phyloP scores from a whole-genome alignment of 768 basidiomycete species.

The Crepidotus variabilis region DNA sequence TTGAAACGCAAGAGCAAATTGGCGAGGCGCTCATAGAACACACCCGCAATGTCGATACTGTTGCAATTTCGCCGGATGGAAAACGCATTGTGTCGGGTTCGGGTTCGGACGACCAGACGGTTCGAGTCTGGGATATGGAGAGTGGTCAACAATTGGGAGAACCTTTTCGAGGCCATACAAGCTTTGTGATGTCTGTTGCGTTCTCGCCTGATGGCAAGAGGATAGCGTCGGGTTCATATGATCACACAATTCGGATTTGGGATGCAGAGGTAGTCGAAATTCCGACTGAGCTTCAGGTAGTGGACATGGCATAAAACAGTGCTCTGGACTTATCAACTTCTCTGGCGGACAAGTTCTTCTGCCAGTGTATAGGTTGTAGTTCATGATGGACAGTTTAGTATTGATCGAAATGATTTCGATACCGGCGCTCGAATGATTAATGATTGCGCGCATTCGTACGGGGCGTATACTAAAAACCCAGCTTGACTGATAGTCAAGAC shows the following conservation, averaged over 20 bases:
- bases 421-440: no score
- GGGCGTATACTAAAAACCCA: no score
- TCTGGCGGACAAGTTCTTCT: no score
- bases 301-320: no score
- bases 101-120: constrained; percentile 8
- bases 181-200: constrained; percentile 5
- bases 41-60: neutral
- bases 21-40: constrained; percentile 1
- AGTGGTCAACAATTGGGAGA: constrained; percentile 4
- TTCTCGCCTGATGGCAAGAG: constrained; percentile 7
- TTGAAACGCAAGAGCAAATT: neutral
- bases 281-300: neutral
- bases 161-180: constrained; percentile 4
- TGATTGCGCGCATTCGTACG: no score
- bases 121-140: constrained; percentile 11
- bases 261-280: neutral
- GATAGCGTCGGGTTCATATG: constrained; percentile 10
- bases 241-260: constrained; percentile 10
- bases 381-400: no score
- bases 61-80: constrained; percentile 9
- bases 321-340: no score
- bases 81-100: constrained; percentile 4
- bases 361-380: no score
- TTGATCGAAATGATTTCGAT: no score
- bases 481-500: no score